phyloP scores from a whole-genome alignment of 306 rosid species.

The Herpetospermum pedunculosum region DNA sequence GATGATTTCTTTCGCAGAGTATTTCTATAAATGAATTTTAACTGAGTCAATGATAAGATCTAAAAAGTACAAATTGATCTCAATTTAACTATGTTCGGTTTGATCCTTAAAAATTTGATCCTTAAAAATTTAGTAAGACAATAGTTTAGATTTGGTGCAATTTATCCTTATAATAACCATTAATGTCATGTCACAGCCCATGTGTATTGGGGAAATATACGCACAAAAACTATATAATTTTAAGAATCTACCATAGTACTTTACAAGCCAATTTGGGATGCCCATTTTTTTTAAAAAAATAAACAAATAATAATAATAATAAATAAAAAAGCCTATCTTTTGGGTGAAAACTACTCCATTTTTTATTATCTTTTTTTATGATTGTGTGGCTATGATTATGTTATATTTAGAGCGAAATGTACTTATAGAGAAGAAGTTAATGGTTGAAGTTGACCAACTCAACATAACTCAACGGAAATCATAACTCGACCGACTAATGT shows the following conservation, averaged over 20 bases:
- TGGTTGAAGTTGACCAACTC: neutral
- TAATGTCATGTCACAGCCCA: neutral
- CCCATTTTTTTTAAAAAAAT: no score
- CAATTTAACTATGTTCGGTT: no score
- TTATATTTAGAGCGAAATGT: neutral
- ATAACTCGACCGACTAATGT: no score
- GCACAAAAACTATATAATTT: neutral
- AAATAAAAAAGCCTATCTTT: neutral
- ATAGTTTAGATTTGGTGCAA: neutral
- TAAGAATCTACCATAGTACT: neutral
- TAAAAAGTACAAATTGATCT: no score
- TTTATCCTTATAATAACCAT: neutral
- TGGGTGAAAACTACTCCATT: neutral
- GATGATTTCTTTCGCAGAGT: no score
- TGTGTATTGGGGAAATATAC: neutral
- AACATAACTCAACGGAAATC: no score
- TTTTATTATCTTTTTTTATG: neutral
- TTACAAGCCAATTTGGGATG: neutral
- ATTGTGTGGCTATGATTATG: neutral
- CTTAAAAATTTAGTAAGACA: no score
- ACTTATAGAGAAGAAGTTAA: neutral
- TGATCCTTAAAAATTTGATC: no score
- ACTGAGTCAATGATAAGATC: no score
- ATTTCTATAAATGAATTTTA: no score
- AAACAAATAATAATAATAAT: no score